Conservation (phyloP, 2,329 filamentous ascomycete genomes). For the Calcarisporium arbuscula region DNA sequence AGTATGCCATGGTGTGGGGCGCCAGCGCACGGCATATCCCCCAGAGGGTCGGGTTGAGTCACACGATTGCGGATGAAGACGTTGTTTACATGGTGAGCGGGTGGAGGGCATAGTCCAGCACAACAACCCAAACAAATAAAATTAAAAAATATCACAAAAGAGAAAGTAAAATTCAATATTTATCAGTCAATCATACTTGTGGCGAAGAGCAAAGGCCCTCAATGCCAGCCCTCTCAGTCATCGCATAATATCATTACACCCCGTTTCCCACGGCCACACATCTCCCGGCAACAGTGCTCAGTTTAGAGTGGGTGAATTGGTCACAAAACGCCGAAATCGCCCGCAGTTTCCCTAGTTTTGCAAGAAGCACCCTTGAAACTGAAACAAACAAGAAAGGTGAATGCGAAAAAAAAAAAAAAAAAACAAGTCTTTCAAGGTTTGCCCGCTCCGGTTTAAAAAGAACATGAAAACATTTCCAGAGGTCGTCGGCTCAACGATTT, state of each 20-base stretch:
- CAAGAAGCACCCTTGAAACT: too few relatives aligned
- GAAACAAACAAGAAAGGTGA: conserved; percentile 12
- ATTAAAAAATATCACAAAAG: neutral
- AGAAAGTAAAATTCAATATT: conserved; percentile 2
- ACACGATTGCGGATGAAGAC: conserved; percentile 67
- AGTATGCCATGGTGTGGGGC: conserved; percentile 97
- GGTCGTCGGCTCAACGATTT: too few relatives aligned
- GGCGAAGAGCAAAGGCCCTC: too few relatives aligned
- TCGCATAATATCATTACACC: conserved; percentile 23
- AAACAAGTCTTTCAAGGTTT: too few relatives aligned
- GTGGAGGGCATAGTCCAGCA: conserved; percentile 52
- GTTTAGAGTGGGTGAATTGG: too few relatives aligned
- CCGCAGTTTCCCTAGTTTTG: too few relatives aligned
- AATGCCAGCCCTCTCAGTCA: conserved; percentile 13
- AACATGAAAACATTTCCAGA: conserved; percentile 2
- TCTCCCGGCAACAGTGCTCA: too few relatives aligned
- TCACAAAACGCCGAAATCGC: too few relatives aligned
- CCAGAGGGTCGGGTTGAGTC: conserved; percentile 81
- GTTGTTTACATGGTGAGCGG: conserved; percentile 62
- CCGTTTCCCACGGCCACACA: conserved; percentile 8
- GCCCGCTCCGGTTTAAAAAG: too few relatives aligned
- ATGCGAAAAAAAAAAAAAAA: conserved; percentile 10
- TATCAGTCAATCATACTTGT: too few relatives aligned
- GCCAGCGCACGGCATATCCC: conserved; percentile 92
- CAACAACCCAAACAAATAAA: too few relatives aligned